Percentiles rank a stretch among this genome's conserved stretches.
Evolutionary conservation across 2,329 filamentous ascomycete species (phyloP).

Genomic region (Dothidotthia symphoricarpi): DNA sequence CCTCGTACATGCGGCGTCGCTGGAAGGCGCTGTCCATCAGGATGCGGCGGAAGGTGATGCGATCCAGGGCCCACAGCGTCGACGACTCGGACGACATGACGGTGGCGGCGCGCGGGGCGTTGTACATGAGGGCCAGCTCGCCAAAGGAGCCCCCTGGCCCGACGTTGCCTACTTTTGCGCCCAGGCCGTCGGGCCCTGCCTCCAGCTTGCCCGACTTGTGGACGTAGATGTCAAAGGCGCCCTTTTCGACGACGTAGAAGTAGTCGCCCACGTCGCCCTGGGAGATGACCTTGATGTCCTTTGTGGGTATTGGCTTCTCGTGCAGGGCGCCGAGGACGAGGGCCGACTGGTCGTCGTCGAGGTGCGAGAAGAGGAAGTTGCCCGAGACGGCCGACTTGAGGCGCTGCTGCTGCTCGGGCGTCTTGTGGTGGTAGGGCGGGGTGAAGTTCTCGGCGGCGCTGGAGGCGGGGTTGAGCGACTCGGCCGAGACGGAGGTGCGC

Average conservation of each 20-base stretch:
- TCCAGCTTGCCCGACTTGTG: conserved; percentile 75
- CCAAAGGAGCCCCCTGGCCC: conserved; percentile 91
- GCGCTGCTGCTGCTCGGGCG: conserved; percentile 73
- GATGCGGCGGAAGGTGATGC: conserved; percentile 94
- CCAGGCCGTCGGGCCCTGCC: conserved; percentile 77
- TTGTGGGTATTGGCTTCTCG: conserved; percentile 92
- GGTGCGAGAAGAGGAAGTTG: conserved; percentile 91
- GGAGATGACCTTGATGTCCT: conserved; percentile 85
- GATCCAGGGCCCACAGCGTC: conserved; percentile 90
- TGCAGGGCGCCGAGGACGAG: conserved; percentile 88
- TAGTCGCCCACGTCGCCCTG: conserved; percentile 96
- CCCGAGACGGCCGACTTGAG: conserved; percentile 77
- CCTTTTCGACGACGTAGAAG: conserved; percentile 95
- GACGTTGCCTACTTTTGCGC: conserved; percentile 76
- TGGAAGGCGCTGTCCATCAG: conserved; percentile 98
- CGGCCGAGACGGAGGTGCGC: conserved; percentile 93
- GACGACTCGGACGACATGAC: conserved; percentile 81
- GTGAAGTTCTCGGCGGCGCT: conserved; percentile 86
- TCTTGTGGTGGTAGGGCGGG: conserved; percentile 81
- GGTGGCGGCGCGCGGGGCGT: conserved; percentile 91
- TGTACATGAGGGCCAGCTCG: conserved; percentile 97
- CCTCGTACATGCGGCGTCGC: conserved; percentile 93
- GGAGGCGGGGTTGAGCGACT: conserved; percentile 87
- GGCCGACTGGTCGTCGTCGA: conserved; percentile 87
- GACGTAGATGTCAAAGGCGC: conserved; percentile 87